A percentile compares a stretch with the other conserved stretches of the same genome.
Conservation (phyloP, 1,284 basidiomycete genomes). For the Rhizopogon parksii region DNA sequence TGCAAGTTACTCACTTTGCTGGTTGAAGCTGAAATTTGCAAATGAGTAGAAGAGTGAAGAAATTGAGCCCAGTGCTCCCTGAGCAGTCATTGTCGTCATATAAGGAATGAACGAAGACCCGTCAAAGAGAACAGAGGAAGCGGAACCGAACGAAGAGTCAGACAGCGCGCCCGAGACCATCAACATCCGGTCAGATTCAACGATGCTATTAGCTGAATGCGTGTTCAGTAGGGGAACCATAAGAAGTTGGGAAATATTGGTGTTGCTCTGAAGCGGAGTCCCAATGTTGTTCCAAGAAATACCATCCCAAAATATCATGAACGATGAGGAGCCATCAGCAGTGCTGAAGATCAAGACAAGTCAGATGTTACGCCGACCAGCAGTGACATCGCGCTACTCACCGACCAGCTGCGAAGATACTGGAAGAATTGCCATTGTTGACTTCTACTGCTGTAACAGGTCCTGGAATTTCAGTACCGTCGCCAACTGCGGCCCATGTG, state of each 20-base stretch:
- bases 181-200: conserved; percentile 85
- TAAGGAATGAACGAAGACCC: conserved; percentile 82
- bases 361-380: conserved; percentile 6
- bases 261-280: conserved; percentile 48
- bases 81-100: conserved; percentile 60
- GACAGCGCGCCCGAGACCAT: conserved; percentile 81
- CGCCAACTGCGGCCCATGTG: conserved; percentile 74
- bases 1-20: conserved; percentile 49
- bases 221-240: conserved; percentile 84
- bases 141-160: conserved; percentile 68
- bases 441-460: conserved; percentile 86
- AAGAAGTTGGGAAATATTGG: conserved; percentile 74
- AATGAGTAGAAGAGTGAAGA: conserved; percentile 81
- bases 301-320: conserved; percentile 82
- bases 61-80: conserved; percentile 68
- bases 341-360: conserved; percentile 31
- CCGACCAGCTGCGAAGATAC: conserved; percentile 87
- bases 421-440: conserved; percentile 74
- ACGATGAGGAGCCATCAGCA: conserved; percentile 54
- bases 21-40: conserved; percentile 65
- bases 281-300: conserved; percentile 62
- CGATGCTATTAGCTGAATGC: conserved; percentile 62
- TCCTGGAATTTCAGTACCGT: conserved; percentile 65
- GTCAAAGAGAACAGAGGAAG: conserved; percentile 84
- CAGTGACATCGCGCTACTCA: conserved; percentile 29